Base-by-base conservation (phyloP, 1,284 basidiomycete genomes). In the Violaceomyces palustris region DNA sequence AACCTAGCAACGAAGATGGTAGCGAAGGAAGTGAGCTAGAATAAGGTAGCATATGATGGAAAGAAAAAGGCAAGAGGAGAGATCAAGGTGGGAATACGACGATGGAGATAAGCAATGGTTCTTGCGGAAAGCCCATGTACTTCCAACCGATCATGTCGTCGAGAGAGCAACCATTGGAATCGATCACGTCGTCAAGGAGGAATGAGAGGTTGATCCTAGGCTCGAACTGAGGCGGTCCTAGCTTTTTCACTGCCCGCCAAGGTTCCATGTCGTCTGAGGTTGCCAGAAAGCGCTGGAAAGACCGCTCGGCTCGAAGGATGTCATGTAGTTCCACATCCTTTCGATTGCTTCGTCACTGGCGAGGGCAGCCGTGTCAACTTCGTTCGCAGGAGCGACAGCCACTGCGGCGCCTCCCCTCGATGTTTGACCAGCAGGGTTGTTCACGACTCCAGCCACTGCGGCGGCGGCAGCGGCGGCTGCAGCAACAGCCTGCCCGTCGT, bases 261-360 rank as follows among this genome's bases (percentile, higher is more conserved):
- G 11, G 30, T 59, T 59, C 56, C 56, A 59, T 5, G 51, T 50
- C 3, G 41, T 42, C 37, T 53, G 59, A 3, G 59, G 54, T 21
- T 53, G 59, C 59, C 59, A 61, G 42, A 61, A 61, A 7, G 41
- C 44, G 19, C 27, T 27, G 11, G 38, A 18, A 14, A 39, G 10
- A 14, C 29, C 27, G 6, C 48, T 43, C 24, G 49, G 42, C 28
- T 57, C 54, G 23, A 56, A 61, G 1, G 54, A 34, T 11, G 54
- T 57, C 46, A 61, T 50, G 45, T 53, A 61, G 39, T 61, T 44
- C 59, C 59, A 61, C 53, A 61, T 47, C 17, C 54, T 37, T 25
- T 61, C 59, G 11, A 53, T 33, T 26, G 50, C 50, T 27, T 52
- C 58, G 1, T 61, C 58, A 28, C 52, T 46, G 2, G 51, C 49